Percentiles rank a stretch among this genome's conserved stretches.
Evolutionary conservation across 352 stramenopile species (phyloP).

Genomic region (Phytophthora ohioensis): DNA sequence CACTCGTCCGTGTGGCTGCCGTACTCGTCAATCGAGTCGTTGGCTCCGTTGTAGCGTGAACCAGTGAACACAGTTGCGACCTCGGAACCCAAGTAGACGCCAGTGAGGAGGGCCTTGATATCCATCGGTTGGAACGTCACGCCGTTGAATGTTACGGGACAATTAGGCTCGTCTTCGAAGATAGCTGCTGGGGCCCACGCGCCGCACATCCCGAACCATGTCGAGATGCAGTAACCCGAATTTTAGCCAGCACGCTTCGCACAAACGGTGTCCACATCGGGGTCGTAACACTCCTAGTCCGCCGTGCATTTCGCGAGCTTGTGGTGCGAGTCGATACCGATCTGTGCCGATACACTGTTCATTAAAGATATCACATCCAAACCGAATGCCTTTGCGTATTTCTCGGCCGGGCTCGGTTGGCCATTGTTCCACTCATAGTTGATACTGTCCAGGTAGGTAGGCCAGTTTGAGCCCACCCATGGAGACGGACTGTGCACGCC

Average conservation of each 20-base stretch:
- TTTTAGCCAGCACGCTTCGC: background rate
- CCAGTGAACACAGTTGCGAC: no score
- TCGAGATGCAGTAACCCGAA: no score
- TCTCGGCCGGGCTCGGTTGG: background rate
- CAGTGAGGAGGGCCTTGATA: background rate
- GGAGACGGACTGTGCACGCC: background rate
- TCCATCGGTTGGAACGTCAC: background rate
- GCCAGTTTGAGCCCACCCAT: background rate
- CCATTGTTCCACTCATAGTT: background rate
- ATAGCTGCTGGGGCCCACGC: background rate
- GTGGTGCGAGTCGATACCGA: background rate
- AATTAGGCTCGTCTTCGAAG: background rate
- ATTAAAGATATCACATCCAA: background rate
- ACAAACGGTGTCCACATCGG: background rate
- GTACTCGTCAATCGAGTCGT: no score
- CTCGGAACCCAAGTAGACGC: no score
- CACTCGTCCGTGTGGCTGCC: no score
- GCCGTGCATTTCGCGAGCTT: background rate
- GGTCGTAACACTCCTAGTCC: background rate
- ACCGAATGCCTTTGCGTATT: background rate
- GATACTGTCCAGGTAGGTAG: background rate
- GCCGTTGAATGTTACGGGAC: background rate
- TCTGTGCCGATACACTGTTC: background rate
- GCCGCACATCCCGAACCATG: no score
- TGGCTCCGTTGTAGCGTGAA: no score